phyloP scores from a whole-genome alignment of 352 stramenopile genomes.

The Aphanomyces euteiches region DNA sequence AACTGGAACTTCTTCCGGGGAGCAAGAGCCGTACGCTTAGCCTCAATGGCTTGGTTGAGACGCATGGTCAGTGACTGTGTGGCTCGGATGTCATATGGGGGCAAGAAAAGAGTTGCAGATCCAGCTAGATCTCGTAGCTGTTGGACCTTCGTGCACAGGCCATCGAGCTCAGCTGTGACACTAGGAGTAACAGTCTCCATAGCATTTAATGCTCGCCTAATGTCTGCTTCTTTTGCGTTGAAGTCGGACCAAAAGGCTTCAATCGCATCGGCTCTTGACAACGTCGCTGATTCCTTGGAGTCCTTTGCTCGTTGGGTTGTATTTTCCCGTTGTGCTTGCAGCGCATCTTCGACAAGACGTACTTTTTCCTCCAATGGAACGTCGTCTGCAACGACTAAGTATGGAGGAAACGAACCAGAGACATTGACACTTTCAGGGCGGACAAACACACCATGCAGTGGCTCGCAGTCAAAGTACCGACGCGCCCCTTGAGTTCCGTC shows the following conservation, averaged over 20 bases:
- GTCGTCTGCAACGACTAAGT: slow-evolving; percentile 24
- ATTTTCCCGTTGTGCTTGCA: slow-evolving; percentile 48
- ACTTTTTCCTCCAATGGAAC: slow-evolving; percentile 41
- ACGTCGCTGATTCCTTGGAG: slow-evolving; percentile 20
- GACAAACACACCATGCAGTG: slow-evolving; percentile 64
- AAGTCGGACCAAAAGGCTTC: slow-evolving; percentile 66
- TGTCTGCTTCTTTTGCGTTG: slow-evolving; percentile 45
- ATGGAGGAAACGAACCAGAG: slow-evolving; percentile 23
- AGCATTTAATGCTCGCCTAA: slow-evolving; percentile 46
- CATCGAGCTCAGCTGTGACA: slow-evolving; percentile 47
- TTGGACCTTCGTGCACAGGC: slow-evolving; percentile 47
- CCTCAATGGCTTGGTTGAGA: slow-evolving; percentile 62
- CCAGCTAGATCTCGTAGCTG: slow-evolving; percentile 57
- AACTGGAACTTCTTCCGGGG: slow-evolving; percentile 87
- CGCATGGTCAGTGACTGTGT: slow-evolving; percentile 63
- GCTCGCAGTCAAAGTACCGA: slow-evolving; percentile 61
- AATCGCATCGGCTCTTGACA: slow-evolving; percentile 33
- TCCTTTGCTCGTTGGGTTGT: slow-evolving; percentile 35
- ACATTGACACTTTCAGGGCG: slow-evolving; percentile 55
- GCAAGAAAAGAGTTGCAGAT: slow-evolving; percentile 73
- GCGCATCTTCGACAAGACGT: slow-evolving; percentile 44
- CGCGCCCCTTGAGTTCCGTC: slow-evolving; percentile 51
- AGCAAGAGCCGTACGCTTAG: slow-evolving; percentile 56
- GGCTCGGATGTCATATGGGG: slow-evolving; percentile 83
- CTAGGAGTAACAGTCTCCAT: slow-evolving; percentile 52